Conservation (phyloP, 805 yeast species). For the Jamesozyma spencerorum region DNA sequence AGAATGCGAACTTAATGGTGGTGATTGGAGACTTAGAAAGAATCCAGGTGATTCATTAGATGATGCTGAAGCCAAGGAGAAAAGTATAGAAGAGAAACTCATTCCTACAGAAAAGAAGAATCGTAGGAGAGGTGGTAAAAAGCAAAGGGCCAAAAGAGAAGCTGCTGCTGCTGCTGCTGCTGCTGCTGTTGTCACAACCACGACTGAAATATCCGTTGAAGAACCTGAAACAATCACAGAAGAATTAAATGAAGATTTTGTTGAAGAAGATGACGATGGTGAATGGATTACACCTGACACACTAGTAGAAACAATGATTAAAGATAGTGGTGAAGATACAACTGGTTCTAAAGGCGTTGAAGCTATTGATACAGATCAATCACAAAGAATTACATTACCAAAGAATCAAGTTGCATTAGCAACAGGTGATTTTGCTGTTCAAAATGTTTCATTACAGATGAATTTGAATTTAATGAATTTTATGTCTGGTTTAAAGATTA, state of each 20-base stretch:
- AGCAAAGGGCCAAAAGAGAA: conserved; percentile 51
- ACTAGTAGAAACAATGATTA: conserved; percentile 55
- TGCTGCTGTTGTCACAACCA: conserved; percentile 7
- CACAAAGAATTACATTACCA: conserved; percentile 17
- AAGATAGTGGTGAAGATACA: conserved; percentile 55
- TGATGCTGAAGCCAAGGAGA: conserved; percentile 9
- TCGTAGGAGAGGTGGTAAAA: conserved; percentile 57
- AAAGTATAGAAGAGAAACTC: conserved; percentile 1
- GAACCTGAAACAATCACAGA: conserved; percentile 4
- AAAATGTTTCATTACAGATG: conserved; percentile 85
- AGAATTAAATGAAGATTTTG: conserved; percentile 24
- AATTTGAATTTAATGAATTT: conserved; percentile 82
- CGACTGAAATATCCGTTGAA: neutral
- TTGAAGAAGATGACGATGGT: conserved; percentile 62
- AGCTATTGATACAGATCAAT: conserved; percentile 25
- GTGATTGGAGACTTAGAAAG: conserved; percentile 61
- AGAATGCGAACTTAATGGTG: conserved; percentile 60
- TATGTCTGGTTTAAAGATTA: conserved; percentile 75
- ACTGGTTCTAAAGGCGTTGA: conserved; percentile 31
- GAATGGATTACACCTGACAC: conserved; percentile 95
- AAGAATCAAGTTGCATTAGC: conserved; percentile 73
- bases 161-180: conserved; percentile 27
- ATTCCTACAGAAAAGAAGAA: conserved; percentile 13
- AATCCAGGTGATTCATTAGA: conserved; percentile 53
- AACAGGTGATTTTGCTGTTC: conserved; percentile 96